Evolutionary conservation across 1,284 basidiomycete species (phyloP), one percentile per base, ranked within the genome.

Genomic region (Sporisorium exsertum): DNA sequence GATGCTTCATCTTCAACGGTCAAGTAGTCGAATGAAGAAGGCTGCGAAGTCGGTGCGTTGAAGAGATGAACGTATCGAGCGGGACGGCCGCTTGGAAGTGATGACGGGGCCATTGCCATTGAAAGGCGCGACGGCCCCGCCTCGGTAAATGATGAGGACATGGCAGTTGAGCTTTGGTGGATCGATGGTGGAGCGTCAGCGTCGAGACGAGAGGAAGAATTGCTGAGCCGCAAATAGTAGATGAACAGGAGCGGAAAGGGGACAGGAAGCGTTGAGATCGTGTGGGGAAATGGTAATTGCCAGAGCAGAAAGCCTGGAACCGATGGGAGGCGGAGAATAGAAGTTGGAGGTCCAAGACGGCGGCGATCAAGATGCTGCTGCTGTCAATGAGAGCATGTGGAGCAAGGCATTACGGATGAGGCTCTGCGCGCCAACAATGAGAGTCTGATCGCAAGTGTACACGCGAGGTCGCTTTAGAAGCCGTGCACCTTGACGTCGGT

Each of bases 401-500:
- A 32, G 26, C 55, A n/a, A 40, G 51, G 69, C 69, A 72, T 72
- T 56, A 72, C 69, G 69, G 4, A 40, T n/a, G 16, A n/a, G 12
- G 15, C 37, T 40, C 37, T 40, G 37, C 18, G 37, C 18, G 37
- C 37, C 37, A 40, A 35, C 27, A n/a, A 29, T 18, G 27, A 33
- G 13, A 50, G 26, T 26, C 27, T 33, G 37, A 18, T 20, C 50
- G 18, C 24, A 33, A 32, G 47, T 20, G 7, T 33, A n/a, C n/a
- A n/a, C n/a, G 7, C 12, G 13, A 9, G 29, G 47, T 2, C 2
- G 37, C 29, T 46, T 78, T 72, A 83, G 80, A 81, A 84, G 76
- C 83, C 83, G 81, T 85, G 83, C 54, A 85, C 81, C 75, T 84
- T 84, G 78, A 85, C 81, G 59, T 82, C 80, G 61, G 72, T 57